phyloP scores from a whole-genome alignment of 2,329 filamentous ascomycete genomes.

The Nakataea oryzae region DNA sequence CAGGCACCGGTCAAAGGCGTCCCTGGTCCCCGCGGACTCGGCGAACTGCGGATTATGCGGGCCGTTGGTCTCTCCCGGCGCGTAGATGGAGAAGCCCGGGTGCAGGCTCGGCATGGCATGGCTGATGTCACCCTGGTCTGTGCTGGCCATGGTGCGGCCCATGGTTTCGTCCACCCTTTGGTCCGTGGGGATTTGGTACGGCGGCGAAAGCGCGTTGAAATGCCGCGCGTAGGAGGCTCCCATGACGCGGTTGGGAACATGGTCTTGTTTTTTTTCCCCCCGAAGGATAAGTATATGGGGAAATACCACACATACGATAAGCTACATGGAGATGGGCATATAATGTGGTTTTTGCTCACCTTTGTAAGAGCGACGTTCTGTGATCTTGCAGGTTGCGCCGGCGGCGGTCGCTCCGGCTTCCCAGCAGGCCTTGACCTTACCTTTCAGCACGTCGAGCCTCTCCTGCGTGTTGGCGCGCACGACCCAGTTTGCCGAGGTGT shows the following conservation, averaged over 20 bases:
- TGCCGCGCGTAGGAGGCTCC: conserved; percentile 31
- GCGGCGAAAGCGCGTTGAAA: conserved; percentile 26
- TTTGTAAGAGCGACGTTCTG: conserved; percentile 29
- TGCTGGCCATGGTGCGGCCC: conserved; percentile 34
- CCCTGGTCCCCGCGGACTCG: conserved; percentile 34
- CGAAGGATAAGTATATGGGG: too few species aligned
- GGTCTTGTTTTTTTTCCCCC: conserved; percentile 42
- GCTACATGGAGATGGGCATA: too few species aligned
- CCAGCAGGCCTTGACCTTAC: conserved; percentile 31
- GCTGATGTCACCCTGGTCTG: conserved; percentile 49
- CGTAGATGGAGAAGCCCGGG: conserved; percentile 38
- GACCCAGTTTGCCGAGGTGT: conserved; percentile 31
- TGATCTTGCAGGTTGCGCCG: conserved; percentile 35
- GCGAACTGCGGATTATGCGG: conserved; percentile 45
- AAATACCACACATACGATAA: too few species aligned
- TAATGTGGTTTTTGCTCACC: not conserved
- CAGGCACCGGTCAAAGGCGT: conserved; percentile 33
- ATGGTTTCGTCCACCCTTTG: conserved; percentile 10
- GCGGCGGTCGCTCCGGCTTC: conserved; percentile 27
- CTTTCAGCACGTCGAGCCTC: conserved; percentile 25
- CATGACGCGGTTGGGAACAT: conserved; percentile 41
- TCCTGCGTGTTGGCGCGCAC: conserved; percentile 30
- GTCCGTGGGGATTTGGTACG: conserved; percentile 1
- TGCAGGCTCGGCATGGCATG: conserved; percentile 46
- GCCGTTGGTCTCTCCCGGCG: conserved; percentile 29